phyloP scores from a whole-genome alignment of 306 rosid genomes.

The Erythrophleum fordii region DNA sequence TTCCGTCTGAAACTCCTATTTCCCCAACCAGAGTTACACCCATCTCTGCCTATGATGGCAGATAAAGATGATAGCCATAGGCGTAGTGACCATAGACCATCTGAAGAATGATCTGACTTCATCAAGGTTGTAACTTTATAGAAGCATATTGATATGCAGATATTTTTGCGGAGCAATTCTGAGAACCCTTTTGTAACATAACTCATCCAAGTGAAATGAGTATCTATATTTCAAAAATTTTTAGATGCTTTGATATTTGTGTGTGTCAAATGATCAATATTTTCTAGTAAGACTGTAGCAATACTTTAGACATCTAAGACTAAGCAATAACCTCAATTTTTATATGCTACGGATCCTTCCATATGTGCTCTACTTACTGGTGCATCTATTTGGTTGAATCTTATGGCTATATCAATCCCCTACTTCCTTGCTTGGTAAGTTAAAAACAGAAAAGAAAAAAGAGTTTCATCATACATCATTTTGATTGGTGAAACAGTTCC shows the following conservation, averaged over 20 bases:
- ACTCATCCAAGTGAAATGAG: slow-evolving; percentile 2
- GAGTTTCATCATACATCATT: neutral
- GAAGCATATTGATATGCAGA: slow-evolving; percentile 21
- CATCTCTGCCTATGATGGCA: slow-evolving; percentile 42
- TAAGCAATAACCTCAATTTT: neutral
- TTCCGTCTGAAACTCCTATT: slow-evolving; percentile 88
- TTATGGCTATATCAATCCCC: neutral
- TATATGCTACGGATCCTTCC: neutral
- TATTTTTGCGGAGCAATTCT: neutral
- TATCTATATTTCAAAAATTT: neutral
- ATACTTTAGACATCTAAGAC: neutral
- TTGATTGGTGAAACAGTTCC: neutral
- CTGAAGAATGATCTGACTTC: slow-evolving; percentile 38
- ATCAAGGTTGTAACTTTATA: slow-evolving; percentile 12
- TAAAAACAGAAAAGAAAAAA: neutral
- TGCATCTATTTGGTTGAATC: neutral
- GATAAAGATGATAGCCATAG: slow-evolving; percentile 34
- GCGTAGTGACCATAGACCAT: slow-evolving; percentile 33
- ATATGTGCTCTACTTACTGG: neutral
- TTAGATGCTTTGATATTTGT: neutral
- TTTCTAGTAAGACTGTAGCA: neutral
- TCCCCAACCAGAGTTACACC: slow-evolving; percentile 59
- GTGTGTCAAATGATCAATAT: neutral
- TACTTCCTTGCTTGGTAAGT: neutral
- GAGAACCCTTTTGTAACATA: neutral